These are phyloP conservation scores for Ustilago vetiveriae DNA, from an alignment of 1,284 basidiomycete genomes.

Conservation along the genomic window DNA sequence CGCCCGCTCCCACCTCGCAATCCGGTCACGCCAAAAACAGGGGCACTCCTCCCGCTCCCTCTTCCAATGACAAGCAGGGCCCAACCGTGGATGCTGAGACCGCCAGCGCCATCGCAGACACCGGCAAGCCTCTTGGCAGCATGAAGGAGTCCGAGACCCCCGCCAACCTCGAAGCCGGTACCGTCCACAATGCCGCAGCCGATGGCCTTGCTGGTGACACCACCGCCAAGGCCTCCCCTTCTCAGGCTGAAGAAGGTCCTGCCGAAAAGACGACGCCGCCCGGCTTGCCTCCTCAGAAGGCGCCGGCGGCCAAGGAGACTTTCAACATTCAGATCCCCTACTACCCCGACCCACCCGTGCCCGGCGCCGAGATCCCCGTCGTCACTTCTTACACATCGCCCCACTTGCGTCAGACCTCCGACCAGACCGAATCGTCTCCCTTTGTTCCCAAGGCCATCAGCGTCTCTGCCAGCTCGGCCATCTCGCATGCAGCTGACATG, in stretches of 20 bases:
- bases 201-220: slow-evolving; percentile 39
- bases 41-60: slow-evolving; percentile 20
- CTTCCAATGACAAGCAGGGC: slow-evolving; percentile 5
- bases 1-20: slow-evolving; percentile 25
- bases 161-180: slow-evolving; percentile 48
- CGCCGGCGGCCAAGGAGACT: slow-evolving; percentile 43
- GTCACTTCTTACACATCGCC: slow-evolving; percentile 56
- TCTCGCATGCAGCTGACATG: slow-evolving; percentile 42
- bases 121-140: slow-evolving; percentile 40
- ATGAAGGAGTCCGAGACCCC: slow-evolving; percentile 49
- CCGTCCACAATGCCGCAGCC: slow-evolving; percentile 47
- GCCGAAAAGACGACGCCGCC: slow-evolving; percentile 49
- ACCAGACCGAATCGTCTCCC: slow-evolving; percentile 18
- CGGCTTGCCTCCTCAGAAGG: slow-evolving; percentile 50
- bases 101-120: slow-evolving; percentile 32
- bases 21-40: slow-evolving; percentile 18
- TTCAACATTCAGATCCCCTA: slow-evolving; percentile 61
- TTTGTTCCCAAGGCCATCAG: slow-evolving; percentile 43
- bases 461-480: slow-evolving; percentile 45
- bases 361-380: slow-evolving; percentile 47
- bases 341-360: slow-evolving; percentile 48
- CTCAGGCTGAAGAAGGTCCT: slow-evolving; percentile 26
- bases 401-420: slow-evolving; percentile 21
- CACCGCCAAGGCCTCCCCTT: slow-evolving; percentile 39
- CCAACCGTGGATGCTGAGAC: slow-evolving; percentile 41